Evolutionary conservation across 495 filamentous ascomycete genomes (phyloP).

Genomic region (Platismatia glauca): DNA sequence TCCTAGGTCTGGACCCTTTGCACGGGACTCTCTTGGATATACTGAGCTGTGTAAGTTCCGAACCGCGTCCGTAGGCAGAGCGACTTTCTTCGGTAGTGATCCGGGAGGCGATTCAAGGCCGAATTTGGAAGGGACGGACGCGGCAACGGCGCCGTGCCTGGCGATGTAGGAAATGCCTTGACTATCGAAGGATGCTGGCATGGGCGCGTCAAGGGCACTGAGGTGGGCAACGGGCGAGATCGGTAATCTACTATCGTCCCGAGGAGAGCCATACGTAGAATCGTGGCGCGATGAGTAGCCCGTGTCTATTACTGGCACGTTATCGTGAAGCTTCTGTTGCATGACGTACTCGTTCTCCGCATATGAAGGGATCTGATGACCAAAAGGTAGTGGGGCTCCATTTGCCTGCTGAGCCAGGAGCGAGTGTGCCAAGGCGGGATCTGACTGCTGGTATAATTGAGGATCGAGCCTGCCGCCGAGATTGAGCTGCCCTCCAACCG

Average conservation of each 20-base stretch:
- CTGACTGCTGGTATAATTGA: conserved; percentile 51
- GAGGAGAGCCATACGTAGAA: conserved; percentile 82
- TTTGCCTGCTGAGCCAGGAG: conserved; percentile 64
- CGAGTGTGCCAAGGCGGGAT: conserved; percentile 75
- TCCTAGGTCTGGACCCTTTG: conserved; percentile 45
- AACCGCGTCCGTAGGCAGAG: conserved; percentile 61
- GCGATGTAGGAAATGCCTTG: conserved; percentile 90
- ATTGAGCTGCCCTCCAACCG: conserved; percentile 49
- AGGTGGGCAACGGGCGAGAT: conserved; percentile 64
- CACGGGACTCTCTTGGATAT: conserved; percentile 60
- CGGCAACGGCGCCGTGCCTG: conserved; percentile 80
- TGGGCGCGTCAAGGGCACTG: conserved; percentile 84
- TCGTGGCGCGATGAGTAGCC: conserved; percentile 66
- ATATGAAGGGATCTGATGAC: conserved; percentile 30
- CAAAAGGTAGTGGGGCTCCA: conserved; percentile 35
- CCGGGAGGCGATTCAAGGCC: conserved; percentile 80
- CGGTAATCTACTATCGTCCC: conserved; percentile 59
- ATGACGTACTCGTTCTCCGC: conserved; percentile 28
- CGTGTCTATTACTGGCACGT: conserved; percentile 69
- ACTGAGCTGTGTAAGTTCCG: conserved; percentile 76
- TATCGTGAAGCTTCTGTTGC: conserved; percentile 35
- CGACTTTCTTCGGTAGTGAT: conserved; percentile 50
- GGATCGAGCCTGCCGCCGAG: conserved; percentile 67
- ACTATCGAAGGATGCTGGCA: conserved; percentile 93
- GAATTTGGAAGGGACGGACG: conserved; percentile 88